A percentile compares a stretch with the other conserved stretches of the same genome.
Evolutionary conservation across 345 rosid genomes (phyloP).

Genomic region (Aquilaria sinensis): DNA sequence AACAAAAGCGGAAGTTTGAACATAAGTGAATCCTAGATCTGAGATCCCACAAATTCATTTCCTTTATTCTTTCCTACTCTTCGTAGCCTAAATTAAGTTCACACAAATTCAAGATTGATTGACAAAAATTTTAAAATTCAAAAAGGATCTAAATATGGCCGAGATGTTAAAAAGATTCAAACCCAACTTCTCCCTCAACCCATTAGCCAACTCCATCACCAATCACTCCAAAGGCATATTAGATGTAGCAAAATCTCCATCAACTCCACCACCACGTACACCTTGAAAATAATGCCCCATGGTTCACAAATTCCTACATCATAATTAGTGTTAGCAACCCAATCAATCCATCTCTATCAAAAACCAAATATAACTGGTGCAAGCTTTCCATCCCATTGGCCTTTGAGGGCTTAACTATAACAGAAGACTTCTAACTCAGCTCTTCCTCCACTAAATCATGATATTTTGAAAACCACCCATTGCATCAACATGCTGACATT

Average conservation of each 20-base stretch:
- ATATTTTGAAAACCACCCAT: constrained; percentile 21
- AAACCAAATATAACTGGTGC: constrained; percentile 45
- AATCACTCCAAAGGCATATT: constrained; percentile 48
- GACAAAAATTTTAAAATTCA: too few species aligned
- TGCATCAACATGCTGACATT: constrained; percentile 32
- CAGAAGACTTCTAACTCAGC: constrained; percentile 32
- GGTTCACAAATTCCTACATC: constrained; percentile 65
- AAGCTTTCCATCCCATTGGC: constrained; percentile 49
- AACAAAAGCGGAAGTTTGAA: too few species aligned
- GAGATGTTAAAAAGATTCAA: too few species aligned
- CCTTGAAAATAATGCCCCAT: constrained; percentile 59
- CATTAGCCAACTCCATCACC: constrained; percentile 15
- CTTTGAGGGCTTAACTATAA: constrained; percentile 42
- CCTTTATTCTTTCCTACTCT: too few species aligned
- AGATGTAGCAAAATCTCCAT: constrained; percentile 30
- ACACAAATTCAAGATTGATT: too few species aligned
- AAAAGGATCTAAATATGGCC: too few species aligned
- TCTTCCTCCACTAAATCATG: constrained; percentile 23
- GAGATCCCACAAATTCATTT: too few species aligned
- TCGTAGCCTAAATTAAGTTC: too few species aligned
- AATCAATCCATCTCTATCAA: constrained; percentile 44
- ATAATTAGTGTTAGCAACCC: constrained; percentile 36
- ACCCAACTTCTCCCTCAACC: too few species aligned
- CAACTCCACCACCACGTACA: constrained; percentile 45
- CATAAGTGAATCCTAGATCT: too few species aligned